Conservation (phyloP, 352 stramenopile species). For the Globisporangium acanthophoron region DNA sequence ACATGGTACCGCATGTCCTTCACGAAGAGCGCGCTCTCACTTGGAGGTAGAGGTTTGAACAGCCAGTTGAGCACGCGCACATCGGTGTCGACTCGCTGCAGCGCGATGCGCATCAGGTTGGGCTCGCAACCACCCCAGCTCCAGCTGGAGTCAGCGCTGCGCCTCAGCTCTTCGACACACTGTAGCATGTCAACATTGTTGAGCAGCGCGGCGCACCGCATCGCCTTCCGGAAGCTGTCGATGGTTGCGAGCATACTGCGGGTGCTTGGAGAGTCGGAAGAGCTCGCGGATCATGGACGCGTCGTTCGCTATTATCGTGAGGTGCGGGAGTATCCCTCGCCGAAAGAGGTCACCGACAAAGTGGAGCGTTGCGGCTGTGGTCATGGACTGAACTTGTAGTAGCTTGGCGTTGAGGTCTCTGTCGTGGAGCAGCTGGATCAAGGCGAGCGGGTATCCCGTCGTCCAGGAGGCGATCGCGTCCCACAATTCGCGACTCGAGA, state of each 20-base stretch:
- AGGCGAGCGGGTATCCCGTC: too few species aligned
- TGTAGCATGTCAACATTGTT: background rate
- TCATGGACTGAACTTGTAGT: too few species aligned
- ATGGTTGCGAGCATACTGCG: background rate
- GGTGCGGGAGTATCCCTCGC: slow-evolving; percentile 1
- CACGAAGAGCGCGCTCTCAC: background rate
- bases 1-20: background rate
- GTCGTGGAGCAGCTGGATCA: too few species aligned
- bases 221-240: background rate
- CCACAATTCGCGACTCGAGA: too few species aligned
- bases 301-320: slow-evolving; percentile 5
- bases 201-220: slow-evolving; percentile 6
- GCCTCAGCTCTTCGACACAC: background rate
- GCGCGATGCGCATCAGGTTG: background rate
- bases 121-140: slow-evolving; percentile 1
- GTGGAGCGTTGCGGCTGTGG: background rate
- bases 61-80: slow-evolving; percentile 3
- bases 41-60: background rate
- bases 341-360: background rate
- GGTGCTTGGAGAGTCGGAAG: background rate
- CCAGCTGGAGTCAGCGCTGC: background rate
- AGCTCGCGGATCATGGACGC: background rate
- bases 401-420: too few species aligned
- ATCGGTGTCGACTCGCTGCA: background rate
- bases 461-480: too few species aligned